Percentiles rank a stretch among this genome's conserved stretches.
Evolutionary conservation across 129 eudicot genomes (phyloP).

Genomic region (Cynara cardunculus): DNA sequence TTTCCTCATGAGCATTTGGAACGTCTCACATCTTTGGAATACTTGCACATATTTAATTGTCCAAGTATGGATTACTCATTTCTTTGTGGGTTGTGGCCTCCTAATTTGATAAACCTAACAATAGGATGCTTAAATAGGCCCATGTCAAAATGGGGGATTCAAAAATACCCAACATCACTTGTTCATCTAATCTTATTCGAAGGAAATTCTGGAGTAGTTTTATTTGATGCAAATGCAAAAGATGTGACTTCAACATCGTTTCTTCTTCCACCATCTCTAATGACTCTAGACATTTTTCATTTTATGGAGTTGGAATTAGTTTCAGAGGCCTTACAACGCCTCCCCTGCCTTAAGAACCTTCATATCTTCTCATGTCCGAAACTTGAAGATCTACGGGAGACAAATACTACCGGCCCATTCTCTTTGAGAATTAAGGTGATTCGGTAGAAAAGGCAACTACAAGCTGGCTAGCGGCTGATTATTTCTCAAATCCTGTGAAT

Average conservation of each 20-base stretch:
- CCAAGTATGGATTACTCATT: neutral
- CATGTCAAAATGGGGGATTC: neutral
- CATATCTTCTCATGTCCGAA: neutral
- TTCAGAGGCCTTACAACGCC: neutral
- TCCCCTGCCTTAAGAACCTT: neutral
- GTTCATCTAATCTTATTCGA: neutral
- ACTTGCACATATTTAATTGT: neutral
- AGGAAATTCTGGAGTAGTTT: neutral
- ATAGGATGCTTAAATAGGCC: neutral
- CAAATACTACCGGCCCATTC: neutral
- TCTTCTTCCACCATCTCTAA: neutral
- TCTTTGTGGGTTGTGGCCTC: neutral
- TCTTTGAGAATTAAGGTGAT: neutral
- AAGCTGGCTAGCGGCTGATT: neutral
- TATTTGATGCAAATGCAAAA: neutral
- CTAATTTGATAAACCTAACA: neutral
- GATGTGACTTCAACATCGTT: neutral
- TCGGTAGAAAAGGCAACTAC: neutral
- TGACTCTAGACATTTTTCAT: neutral
- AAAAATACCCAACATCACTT: slow-evolving; percentile 1
- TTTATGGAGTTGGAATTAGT: neutral
- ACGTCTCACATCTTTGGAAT: neutral
- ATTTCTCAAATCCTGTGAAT: neutral
- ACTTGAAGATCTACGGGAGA: neutral
- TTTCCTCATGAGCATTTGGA: neutral